phyloP scores from a whole-genome alignment of 257 asterid genomes.

The Nicotiana undulata region DNA sequence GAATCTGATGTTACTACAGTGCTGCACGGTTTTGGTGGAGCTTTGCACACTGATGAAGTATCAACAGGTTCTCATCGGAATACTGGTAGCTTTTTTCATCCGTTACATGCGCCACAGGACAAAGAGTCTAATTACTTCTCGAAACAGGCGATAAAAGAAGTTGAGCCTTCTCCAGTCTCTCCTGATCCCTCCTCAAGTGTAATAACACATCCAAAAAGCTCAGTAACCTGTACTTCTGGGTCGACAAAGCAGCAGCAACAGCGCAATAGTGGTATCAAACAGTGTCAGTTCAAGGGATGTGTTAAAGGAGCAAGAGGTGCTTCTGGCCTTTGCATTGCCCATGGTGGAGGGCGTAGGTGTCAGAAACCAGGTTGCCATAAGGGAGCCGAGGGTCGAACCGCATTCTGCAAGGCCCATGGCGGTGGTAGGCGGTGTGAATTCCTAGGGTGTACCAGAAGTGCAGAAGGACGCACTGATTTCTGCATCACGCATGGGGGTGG shows the following conservation, averaged over 20 bases:
- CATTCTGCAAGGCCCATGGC: slow-evolving; percentile 95
- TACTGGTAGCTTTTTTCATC: slow-evolving; percentile 20
- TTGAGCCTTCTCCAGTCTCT: slow-evolving; percentile 28
- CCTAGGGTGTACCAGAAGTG: slow-evolving; percentile 86
- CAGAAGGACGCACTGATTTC: slow-evolving; percentile 86
- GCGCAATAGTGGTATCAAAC: slow-evolving; percentile 47
- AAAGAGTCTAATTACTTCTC: slow-evolving; percentile 24
- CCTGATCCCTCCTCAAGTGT: slow-evolving; percentile 50
- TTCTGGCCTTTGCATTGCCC: slow-evolving; percentile 86
- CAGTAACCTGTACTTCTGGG: slow-evolving; percentile 95
- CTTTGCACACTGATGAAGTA: slow-evolving; percentile 27
- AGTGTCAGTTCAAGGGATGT: slow-evolving; percentile 79
- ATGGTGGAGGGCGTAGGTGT: slow-evolving; percentile 94
- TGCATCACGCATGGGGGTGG: slow-evolving; percentile 96
- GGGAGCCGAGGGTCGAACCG: slow-evolving; percentile 96
- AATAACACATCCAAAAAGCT: slow-evolving; percentile 59
- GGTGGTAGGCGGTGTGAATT: slow-evolving; percentile 86
- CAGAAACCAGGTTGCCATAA: slow-evolving; percentile 72
- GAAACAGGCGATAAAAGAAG: slow-evolving; percentile 33
- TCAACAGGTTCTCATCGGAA: slow-evolving; percentile 17
- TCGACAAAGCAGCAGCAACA: slow-evolving; percentile 48
- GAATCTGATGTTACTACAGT: slow-evolving; percentile 55
- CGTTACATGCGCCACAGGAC: slow-evolving; percentile 24
- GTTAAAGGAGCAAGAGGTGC: slow-evolving; percentile 90
- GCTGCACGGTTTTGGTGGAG: slow-evolving; percentile 18